A percentile compares a stretch with the other conserved stretches of the same genome.
phyloP scores from a whole-genome alignment of 2,329 filamentous ascomycete genomes.

The Fonsecaea pedrosoi region DNA sequence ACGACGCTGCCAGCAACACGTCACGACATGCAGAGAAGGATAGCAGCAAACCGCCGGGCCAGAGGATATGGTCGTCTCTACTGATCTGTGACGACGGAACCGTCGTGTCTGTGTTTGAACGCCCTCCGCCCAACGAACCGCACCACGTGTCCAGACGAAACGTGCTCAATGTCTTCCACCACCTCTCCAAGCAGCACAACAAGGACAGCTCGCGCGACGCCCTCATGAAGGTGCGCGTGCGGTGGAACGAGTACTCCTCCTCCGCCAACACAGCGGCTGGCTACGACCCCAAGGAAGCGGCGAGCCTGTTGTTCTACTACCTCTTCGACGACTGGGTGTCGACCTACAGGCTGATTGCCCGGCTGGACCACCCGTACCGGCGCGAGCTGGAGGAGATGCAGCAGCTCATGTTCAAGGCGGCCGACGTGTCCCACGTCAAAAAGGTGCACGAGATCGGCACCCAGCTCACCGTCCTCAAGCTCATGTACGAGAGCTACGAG shows the following conservation, averaged over 20 bases:
- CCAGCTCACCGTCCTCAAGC: conserved; percentile 66
- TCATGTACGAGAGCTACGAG: conserved; percentile 68
- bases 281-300: conserved; percentile 55
- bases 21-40: neutral
- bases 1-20: neutral
- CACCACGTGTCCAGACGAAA: conserved; percentile 60
- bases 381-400: conserved; percentile 59
- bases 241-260: conserved; percentile 43
- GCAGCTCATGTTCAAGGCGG: conserved; percentile 61
- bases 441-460: conserved; percentile 66
- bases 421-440: conserved; percentile 54
- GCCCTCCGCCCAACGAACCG: conserved; percentile 43
- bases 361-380: conserved; percentile 60
- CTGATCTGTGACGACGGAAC: conserved; percentile 44
- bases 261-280: neutral
- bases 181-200: conserved; percentile 63
- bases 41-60: conserved; percentile 25
- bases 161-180: conserved; percentile 65
- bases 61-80: conserved; percentile 66
- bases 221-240: conserved; percentile 56
- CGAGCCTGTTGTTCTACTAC: conserved; percentile 70
- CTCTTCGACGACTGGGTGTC: conserved; percentile 72
- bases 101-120: conserved; percentile 54
- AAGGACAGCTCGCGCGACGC: conserved; percentile 56
- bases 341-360: conserved; percentile 65